Base-by-base conservation (phyloP, 495 filamentous ascomycete species). In the Xylaria longipes region DNA sequence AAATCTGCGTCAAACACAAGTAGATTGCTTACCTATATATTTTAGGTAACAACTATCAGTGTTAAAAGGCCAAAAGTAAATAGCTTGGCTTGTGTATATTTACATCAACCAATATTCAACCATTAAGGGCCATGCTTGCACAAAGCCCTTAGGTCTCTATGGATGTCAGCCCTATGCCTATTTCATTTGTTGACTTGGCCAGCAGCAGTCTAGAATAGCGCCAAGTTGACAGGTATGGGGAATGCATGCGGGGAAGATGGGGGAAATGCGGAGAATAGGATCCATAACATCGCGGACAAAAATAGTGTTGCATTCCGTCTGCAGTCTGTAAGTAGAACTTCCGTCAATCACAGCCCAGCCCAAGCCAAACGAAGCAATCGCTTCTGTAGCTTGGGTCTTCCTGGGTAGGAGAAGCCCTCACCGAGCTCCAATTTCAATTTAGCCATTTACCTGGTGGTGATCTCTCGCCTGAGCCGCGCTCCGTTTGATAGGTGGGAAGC, bases 401-500 rank as follows among this genome's bases (percentile, higher is more conserved):
- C 15, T 29, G 1, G n/a, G 29, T 20, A 57, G 25, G 15, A 64
- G 15, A 35, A 56, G 6, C 8, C 35, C 20, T 37, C 45, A 22
- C 9, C 58, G 33, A 62, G n/a, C 57, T 70, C 31, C 29, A 15
- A 27, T 12, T 39, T 37, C 14, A 37, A 70, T 70, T 69, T 62
- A 70, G 57, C 41, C 57, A 52, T 48, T 52, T 48, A 9, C 29
- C 12, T 35, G 6, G 11, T 9, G 27, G 58, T 35, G 31, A 27
- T 22, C 7, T 37, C 37, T 29, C 15, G n/a, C 43, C 29, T 17
- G 27, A 29, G 57, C 25, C 9, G 35, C 33, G n/a, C 22, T 20
- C n/a, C 1, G 8, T 14, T 46, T 69, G 66, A 70, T 70, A 70
- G 57, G 68, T 62, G 57, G 57, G 68, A 62, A 63, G 33, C 56